Evolutionary conservation across 192 early-diverging fungal species (phyloP), one percentile per base, ranked within the genome.

Genomic region (Entomortierella lignicola): DNA sequence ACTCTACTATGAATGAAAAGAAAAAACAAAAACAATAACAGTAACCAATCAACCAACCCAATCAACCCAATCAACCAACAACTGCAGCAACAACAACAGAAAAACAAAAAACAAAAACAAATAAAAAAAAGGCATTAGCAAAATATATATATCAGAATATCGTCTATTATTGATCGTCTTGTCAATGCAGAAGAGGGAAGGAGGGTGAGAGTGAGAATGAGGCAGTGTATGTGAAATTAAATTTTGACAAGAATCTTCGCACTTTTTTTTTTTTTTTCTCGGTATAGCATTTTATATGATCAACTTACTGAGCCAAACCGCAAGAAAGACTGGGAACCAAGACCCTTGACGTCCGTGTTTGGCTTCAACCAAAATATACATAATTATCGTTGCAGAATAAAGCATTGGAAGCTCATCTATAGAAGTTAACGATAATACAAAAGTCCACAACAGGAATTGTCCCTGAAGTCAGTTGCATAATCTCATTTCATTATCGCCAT

Each of bases 251-350:
- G 42, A 43, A 43, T 12, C 20, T 25, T 41, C 20, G 8, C 20
- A 23, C 15, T 0, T 18, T 30, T 30, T 10, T 56, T 5, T 18
- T 32, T 1, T 29, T 18, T 13, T 29, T 34, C 4, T 20, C 31
- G 17, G 12, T 54, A 26, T 25, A 26, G 26, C 52, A 50, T 25
- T 54, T 4, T 37, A 37, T 37, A 37, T 37, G 34, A 37, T 10
- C 34, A 37, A 37, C 51, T 62, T 63, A 63, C 69, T 59, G 44
- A 85, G 81, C 73, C 85, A 87, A 30, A 81, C 80, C 52, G 83
- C 50, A 25, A 87, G 44, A 15, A 56, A 43, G 74, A 85, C 65
- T 72, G 84, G 55, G 69, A 73, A 60, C 83, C 83, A 72, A 74
- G 66, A 62, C 63, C 84, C 71, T 81, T 86, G 11, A 51, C 69